Evolutionary conservation across 2,329 filamentous ascomycete species (phyloP).

Genomic region (Mollisiaceae sp.): DNA sequence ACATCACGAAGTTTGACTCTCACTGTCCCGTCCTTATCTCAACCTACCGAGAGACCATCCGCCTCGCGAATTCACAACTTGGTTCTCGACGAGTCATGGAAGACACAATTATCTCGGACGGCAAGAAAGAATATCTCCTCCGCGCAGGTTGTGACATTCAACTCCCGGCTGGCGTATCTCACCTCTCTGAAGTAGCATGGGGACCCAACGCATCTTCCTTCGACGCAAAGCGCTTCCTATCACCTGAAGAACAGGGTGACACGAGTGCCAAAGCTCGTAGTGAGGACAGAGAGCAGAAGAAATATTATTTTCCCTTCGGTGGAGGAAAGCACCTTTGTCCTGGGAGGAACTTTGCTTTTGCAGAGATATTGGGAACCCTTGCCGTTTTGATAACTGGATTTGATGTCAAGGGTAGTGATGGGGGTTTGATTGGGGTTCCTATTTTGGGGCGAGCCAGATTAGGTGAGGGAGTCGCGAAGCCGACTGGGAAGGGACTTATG

Average conservation of each 20-base stretch:
- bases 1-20: constrained; percentile 45
- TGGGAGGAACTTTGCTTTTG: constrained; percentile 46
- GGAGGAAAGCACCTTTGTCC: constrained; percentile 47
- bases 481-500: constrained; percentile 20
- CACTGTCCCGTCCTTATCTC: constrained; percentile 50
- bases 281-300: constrained; percentile 26
- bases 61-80: constrained; percentile 46
- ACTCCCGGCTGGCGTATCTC: constrained; percentile 49
- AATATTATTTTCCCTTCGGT: constrained; percentile 45
- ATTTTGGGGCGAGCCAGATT: constrained; percentile 21
- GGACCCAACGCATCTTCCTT: constrained; percentile 48
- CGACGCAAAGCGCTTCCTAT: constrained; percentile 48
- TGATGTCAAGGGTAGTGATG: constrained; percentile 33
- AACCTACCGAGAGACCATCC: constrained; percentile 51
- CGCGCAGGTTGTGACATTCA: constrained; percentile 49
- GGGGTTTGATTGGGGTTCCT: constrained; percentile 25
- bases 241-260: constrained; percentile 25
- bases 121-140: constrained; percentile 47
- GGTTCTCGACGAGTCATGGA: constrained; percentile 47
- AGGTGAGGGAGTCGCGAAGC: constrained; percentile 30
- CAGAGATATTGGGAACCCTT: constrained; percentile 45
- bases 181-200: constrained; percentile 48
- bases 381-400: constrained; percentile 43
- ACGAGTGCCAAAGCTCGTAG: constrained; percentile 13
- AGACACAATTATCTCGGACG: constrained; percentile 47